Evolutionary conservation across 768 basidiomycete genomes (phyloP), one percentile per base, ranked within the genome.

Genomic region (Lactifluus volemus): DNA sequence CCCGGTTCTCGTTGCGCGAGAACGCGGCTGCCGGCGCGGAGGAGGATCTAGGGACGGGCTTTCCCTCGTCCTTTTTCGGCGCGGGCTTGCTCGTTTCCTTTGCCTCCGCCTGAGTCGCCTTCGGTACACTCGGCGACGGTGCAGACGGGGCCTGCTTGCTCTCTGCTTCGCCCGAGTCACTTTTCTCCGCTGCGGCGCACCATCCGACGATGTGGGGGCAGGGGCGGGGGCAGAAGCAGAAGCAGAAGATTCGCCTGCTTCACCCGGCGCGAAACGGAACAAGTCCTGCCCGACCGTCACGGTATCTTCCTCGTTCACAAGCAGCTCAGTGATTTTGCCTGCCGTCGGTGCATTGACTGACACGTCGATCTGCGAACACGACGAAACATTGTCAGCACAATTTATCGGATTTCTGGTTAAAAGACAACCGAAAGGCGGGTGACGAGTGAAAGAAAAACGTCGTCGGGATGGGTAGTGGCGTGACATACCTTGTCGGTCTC

Each of bases 221-320:
- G 25, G 25, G 25, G 25, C 25, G 2, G 25, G 50, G 19, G 67
- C 47, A n/a, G 65, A 49, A n/a, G 63, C 64, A n/a, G 65, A 47
- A 39, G 61, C 59, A 41, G 64, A 52, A 14, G 53, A 51, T 5
- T 41, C 67, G 34, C 63, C 67, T 36, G 55, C 68, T 48, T 68
- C 73, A 30, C 94, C 95, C 25, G 87, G 82, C 69, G 98, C 96
- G 60, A 98, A 83, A 68, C 85, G 81, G 75, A 98, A 89, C 53
- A 98, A 79, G 70, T 98, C 96, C 73, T 98, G 93, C 34, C 96
- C 96, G 42, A 98, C 93, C 7, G 84, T 79, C 61, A 98, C 96
- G 21, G 94, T 97, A 68, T 93, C 89, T 68, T 99, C 96, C 74
- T 98, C 96, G 45, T 80, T 82, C 48, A 87, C 93, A 34, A 98